Percentiles rank a stretch among this genome's conserved stretches.
Conservation (phyloP, 805 yeast genomes). For the Kuraishia capsulata region DNA sequence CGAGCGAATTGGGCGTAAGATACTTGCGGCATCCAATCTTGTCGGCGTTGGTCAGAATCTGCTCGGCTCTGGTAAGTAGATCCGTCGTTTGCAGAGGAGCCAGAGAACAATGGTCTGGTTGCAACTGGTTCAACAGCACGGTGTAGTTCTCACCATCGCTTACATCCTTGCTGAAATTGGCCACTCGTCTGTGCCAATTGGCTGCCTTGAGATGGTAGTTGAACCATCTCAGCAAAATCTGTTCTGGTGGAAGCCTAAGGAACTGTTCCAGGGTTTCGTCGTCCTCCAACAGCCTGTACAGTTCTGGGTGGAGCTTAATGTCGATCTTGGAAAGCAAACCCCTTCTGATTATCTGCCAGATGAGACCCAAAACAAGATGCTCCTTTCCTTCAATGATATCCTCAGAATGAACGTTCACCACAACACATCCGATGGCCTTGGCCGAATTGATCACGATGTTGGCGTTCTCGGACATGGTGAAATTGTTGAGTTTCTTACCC, state of each 20-base stretch:
- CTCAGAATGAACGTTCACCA: constrained; percentile 94
- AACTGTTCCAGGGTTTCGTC: constrained; percentile 97
- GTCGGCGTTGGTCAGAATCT: constrained; percentile 80
- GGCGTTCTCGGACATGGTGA: constrained; percentile 94
- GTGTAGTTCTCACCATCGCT: constrained; percentile 95
- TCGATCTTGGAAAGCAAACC: constrained; percentile 93
- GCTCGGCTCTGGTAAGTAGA: constrained; percentile 75
- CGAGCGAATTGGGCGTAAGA: constrained; percentile 86
- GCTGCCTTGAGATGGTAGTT: constrained; percentile 94
- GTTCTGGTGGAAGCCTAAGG: constrained; percentile 94
- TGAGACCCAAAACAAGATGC: constrained; percentile 81
- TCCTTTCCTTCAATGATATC: constrained; percentile 91
- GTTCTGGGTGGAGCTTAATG: constrained; percentile 91
- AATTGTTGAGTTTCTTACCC: constrained; percentile 77
- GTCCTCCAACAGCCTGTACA: constrained; percentile 87
- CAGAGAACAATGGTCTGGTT: constrained; percentile 73
- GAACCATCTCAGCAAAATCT: constrained; percentile 94
- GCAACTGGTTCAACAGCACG: constrained; percentile 77
- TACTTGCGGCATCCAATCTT: constrained; percentile 88
- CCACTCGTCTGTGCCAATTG: constrained; percentile 75
- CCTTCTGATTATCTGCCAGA: constrained; percentile 97
- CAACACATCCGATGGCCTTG: constrained; percentile 97
- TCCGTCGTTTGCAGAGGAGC: constrained; percentile 76
- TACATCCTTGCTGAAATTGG: constrained; percentile 81
- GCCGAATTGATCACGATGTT: constrained; percentile 97